Conservation (phyloP, 805 yeast genomes). For the Barnettozyma californica region DNA sequence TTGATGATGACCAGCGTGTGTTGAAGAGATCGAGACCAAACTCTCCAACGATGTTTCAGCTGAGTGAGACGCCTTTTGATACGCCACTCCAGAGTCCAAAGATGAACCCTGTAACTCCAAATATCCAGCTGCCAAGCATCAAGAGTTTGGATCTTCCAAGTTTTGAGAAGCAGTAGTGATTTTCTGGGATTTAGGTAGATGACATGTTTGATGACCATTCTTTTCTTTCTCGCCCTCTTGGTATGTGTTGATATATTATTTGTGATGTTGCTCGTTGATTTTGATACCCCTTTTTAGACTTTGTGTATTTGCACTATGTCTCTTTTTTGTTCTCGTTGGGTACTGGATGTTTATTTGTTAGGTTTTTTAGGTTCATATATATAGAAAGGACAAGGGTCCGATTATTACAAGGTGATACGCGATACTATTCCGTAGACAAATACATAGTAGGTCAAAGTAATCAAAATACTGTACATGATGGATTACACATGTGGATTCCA, state of each 20-base stretch:
- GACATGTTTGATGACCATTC: not conserved
- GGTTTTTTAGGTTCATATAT: not conserved
- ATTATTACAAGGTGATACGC: not conserved
- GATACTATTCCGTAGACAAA: not conserved
- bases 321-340: not conserved
- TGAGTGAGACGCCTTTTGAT: conserved; percentile 42
- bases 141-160: conserved; percentile 25
- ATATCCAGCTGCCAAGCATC: conserved; percentile 21
- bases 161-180: conserved; percentile 7
- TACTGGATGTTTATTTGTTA: not conserved
- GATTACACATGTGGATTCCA: not conserved
- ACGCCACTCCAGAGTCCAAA: conserved; percentile 48
- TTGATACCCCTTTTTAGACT: not conserved
- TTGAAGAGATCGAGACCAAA: conserved; percentile 42
- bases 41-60: conserved; percentile 37
- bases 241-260: too few relatives aligned
- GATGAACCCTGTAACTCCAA: conserved; percentile 19
- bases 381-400: not conserved
- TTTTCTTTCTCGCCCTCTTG: not conserved
- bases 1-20: conserved; percentile 20
- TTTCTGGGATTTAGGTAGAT: too few relatives aligned
- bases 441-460: not conserved
- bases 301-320: not conserved
- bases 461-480: not conserved
- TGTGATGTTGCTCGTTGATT: not conserved